phyloP scores from a whole-genome alignment of 768 basidiomycete genomes.

The Chlorophyllum brunneum region DNA sequence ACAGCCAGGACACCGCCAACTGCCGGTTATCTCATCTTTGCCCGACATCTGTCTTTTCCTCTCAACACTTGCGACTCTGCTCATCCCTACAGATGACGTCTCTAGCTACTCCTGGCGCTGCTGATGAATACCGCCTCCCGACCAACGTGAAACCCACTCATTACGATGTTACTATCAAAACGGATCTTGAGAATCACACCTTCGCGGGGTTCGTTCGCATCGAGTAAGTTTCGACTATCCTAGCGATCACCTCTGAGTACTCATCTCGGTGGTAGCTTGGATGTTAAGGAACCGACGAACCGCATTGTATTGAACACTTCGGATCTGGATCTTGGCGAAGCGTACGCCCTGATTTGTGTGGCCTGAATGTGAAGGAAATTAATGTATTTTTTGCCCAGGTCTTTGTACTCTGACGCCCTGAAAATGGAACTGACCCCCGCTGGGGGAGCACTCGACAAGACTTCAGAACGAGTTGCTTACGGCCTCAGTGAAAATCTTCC shows the following conservation, averaged over 20 bases:
- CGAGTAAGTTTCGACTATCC: conserved; percentile 37
- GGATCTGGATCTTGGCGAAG: conserved; percentile 53
- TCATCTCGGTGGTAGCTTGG: conserved; percentile 40
- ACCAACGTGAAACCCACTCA: conserved; percentile 64
- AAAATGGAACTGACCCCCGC: conserved; percentile 42
- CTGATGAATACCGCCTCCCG: conserved; percentile 58
- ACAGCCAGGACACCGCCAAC: conserved; percentile 1
- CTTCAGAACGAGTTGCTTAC: conserved; percentile 63
- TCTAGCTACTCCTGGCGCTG: conserved; percentile 16
- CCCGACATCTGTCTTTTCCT: background rate
- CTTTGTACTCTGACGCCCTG: conserved; percentile 52
- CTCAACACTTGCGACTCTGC: background rate
- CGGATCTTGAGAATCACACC: conserved; percentile 71
- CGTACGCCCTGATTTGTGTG: conserved; percentile 26
- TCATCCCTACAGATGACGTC: conserved; percentile 23
- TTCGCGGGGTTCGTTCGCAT: conserved; percentile 79
- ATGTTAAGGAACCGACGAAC: conserved; percentile 58
- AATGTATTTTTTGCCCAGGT: conserved; percentile 21
- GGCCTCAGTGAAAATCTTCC: conserved; percentile 55
- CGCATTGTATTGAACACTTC: conserved; percentile 63
- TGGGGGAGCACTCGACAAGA: conserved; percentile 51
- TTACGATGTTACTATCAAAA: conserved; percentile 76
- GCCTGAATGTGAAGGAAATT: background rate
- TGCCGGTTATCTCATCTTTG: conserved; percentile 7
- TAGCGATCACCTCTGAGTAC: background rate